A percentile compares a stretch with the other conserved stretches of the same genome.
Evolutionary conservation across 768 basidiomycete genomes (phyloP).

Genomic region (Daedaleopsis sinensis): DNA sequence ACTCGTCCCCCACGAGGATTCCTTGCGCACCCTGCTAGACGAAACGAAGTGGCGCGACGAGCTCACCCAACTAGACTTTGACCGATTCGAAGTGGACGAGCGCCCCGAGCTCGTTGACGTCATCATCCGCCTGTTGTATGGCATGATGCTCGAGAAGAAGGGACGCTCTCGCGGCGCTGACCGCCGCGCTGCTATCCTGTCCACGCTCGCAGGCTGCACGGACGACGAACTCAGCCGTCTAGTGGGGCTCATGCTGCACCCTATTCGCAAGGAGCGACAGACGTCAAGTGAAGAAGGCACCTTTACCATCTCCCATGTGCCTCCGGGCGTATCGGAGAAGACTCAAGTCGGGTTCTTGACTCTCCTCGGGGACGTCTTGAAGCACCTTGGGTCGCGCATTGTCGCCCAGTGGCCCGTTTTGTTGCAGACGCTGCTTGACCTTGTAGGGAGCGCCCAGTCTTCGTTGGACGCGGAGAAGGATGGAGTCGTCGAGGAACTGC

Average conservation of each 20-base stretch:
- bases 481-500: conserved; percentile 36
- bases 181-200: conserved; percentile 76
- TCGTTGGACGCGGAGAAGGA: conserved; percentile 44
- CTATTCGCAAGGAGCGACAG: conserved; percentile 45
- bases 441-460: conserved; percentile 67
- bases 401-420: conserved; percentile 74
- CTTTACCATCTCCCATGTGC: conserved; percentile 36
- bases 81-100: conserved; percentile 54
- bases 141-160: conserved; percentile 80
- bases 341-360: conserved; percentile 86
- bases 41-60: conserved; percentile 90
- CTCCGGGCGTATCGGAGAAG: conserved; percentile 47
- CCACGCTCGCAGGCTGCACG: conserved; percentile 67
- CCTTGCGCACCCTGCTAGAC: conserved; percentile 73
- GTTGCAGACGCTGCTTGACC: conserved; percentile 65
- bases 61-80: conserved; percentile 70
- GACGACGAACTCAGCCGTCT: conserved; percentile 76
- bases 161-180: conserved; percentile 68
- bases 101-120: conserved; percentile 70
- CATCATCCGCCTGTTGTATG: conserved; percentile 79
- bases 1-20: conserved; percentile 59
- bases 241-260: conserved; percentile 86
- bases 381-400: conserved; percentile 76
- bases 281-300: conserved; percentile 25
- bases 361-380: conserved; percentile 82